phyloP scores from a whole-genome alignment of 768 basidiomycete genomes.

The Auriculariales sp. region DNA sequence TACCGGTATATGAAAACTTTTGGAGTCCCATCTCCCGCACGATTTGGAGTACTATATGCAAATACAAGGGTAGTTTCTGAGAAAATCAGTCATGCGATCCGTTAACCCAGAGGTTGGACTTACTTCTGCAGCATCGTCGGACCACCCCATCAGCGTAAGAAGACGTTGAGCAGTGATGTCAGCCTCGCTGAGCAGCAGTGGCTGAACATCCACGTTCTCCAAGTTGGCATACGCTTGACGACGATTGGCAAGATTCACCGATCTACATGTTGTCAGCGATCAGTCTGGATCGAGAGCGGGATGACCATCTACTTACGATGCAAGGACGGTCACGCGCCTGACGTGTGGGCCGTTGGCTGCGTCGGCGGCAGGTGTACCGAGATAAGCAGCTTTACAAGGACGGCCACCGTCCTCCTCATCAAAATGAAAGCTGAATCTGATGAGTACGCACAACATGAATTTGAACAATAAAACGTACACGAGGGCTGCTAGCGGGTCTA shows the following conservation, averaged over 20 bases:
- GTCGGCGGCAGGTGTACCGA: neutral
- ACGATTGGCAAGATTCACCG: constrained; percentile 1
- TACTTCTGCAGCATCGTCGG: constrained; percentile 4
- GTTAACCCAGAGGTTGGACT: no score
- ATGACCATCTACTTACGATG: neutral
- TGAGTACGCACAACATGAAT: neutral
- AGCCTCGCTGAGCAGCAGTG: constrained; percentile 36
- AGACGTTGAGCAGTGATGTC: constrained; percentile 62
- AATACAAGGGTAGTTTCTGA: constrained; percentile 1
- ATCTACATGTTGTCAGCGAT: neutral
- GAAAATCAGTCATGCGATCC: neutral
- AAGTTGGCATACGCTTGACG: constrained; percentile 3
- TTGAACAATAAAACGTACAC: constrained; percentile 16
- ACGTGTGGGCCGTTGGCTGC: neutral
- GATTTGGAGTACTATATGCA: constrained; percentile 23
- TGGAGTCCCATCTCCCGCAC: constrained; percentile 51
- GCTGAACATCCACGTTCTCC: constrained; percentile 29
- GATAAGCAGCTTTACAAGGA: constrained; percentile 7
- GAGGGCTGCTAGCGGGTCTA: constrained; percentile 43
- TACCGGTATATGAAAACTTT: no score
- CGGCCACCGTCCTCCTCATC: constrained; percentile 1
- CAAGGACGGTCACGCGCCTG: constrained; percentile 1
- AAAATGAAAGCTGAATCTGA: constrained; percentile 1
- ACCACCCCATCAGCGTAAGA: constrained; percentile 61
- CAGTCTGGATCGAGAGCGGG: neutral